Evolutionary conservation across 2,329 filamentous ascomycete species (phyloP), one percentile per base, ranked within the genome.

Genomic region (Cladosporium sp.): DNA sequence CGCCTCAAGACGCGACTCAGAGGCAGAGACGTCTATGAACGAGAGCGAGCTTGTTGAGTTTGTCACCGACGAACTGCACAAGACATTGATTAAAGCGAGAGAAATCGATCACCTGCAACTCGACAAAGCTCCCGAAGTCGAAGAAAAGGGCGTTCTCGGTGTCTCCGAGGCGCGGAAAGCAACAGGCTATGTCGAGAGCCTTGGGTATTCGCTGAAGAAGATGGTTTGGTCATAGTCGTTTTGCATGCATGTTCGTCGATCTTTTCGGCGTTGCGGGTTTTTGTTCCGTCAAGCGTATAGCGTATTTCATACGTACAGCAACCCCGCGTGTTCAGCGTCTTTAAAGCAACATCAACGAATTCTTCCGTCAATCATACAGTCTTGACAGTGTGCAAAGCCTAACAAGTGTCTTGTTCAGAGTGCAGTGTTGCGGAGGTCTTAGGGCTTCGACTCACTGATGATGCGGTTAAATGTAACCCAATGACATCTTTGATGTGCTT

Each of bases 181-280:
- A 67, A 97, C 94, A 0, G 91, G 93, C 0, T 83, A 96, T 71
- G 77, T 98, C 61, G 94, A 97, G 78, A 89, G 94, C 76, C 79
- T 96, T 73, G 92, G 93, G 1, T 93, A 98, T 81, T 91, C 90
- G 66, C 84, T 98, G 72, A 97, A 97, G 86, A 96, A 92, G 82
- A 79, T 98, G 76, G 93, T 99, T 14, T 98, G 95, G 95, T 83
- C 84, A 3, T 87, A 72, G 78, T 39, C 13, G 16, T 54, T 30
- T 11, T 32, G 5, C 16, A 54, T 54, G 51, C 51, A 32, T 32
- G 26, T 28, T 10, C 10, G 51, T 54, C 51, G 51, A 54, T 54
- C 34, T n/a, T n/a, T 18, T n/a, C 18, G 10, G 25, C 32, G 32
- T 23, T n/a, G 46, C 14, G 25, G 32, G 4, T 28, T 13, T 54